Evolutionary conservation across 805 yeast genomes (phyloP).

Genomic region (Saturnispora serradocipensis): DNA sequence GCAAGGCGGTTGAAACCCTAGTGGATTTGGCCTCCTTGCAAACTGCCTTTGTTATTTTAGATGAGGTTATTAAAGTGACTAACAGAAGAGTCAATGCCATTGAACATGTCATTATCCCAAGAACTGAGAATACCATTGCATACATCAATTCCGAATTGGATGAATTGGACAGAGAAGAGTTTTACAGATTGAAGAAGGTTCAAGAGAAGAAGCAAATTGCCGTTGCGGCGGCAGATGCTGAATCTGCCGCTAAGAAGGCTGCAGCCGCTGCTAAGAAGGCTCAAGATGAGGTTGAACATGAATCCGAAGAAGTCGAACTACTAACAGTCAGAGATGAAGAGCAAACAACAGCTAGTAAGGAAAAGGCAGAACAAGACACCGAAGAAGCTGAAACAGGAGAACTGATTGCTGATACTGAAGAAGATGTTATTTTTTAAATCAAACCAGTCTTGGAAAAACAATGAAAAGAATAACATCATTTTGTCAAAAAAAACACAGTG

Average conservation of each 20-base stretch:
- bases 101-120: constrained; percentile 95
- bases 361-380: constrained; percentile 15
- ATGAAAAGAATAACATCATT: not conserved
- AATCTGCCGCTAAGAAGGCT: constrained; percentile 29
- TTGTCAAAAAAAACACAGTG: not conserved
- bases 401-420: constrained; percentile 28
- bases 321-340: constrained; percentile 15
- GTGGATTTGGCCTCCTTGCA: constrained; percentile 94
- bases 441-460: not conserved
- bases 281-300: constrained; percentile 10
- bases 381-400: constrained; percentile 17
- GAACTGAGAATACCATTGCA: constrained; percentile 90
- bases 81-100: constrained; percentile 98
- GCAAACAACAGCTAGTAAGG: constrained; percentile 6
- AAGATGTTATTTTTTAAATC: constrained; percentile 30
- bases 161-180: constrained; percentile 97
- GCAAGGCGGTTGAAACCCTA: constrained; percentile 93
- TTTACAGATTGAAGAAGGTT: constrained; percentile 91
- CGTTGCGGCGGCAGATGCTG: constrained; percentile 55
- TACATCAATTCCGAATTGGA: constrained; percentile 93
- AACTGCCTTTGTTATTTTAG: constrained; percentile 92
- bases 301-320: constrained; percentile 19
- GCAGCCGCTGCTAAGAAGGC: constrained; percentile 11
- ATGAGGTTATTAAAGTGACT: constrained; percentile 96
- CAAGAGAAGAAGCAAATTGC: constrained; percentile 89